phyloP scores from a whole-genome alignment of 1,139 yeast species.

The Casaregolazyma lundiana region DNA sequence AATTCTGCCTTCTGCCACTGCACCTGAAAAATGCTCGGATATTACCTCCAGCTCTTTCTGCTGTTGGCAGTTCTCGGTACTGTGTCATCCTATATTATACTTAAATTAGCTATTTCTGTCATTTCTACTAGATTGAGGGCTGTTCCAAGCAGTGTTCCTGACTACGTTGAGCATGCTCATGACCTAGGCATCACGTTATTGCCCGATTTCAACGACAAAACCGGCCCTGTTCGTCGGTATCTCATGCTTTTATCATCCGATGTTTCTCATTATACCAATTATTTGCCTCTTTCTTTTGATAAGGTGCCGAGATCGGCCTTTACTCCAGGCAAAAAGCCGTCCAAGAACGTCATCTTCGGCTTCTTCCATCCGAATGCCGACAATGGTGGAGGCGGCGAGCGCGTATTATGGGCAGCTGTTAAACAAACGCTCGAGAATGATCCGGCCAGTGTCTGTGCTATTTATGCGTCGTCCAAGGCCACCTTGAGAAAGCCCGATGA shows the following conservation, averaged over 20 bases:
- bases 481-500: conserved; percentile 32
- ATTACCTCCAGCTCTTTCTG: neutral
- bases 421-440: conserved; percentile 56
- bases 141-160: conserved; percentile 8
- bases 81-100: neutral
- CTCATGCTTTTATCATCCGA: conserved; percentile 46
- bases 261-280: conserved; percentile 44
- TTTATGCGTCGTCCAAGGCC: conserved; percentile 65
- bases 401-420: conserved; percentile 94
- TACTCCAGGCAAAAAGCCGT: conserved; percentile 22
- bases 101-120: neutral
- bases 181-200: conserved; percentile 26
- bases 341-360: conserved; percentile 50
- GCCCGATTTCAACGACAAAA: conserved; percentile 25
- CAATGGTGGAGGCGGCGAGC: conserved; percentile 98
- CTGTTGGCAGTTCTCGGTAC: neutral
- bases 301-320: conserved; percentile 22
- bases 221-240: conserved; percentile 47
- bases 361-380: conserved; percentile 95
- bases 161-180: conserved; percentile 26
- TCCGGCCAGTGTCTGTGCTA: conserved; percentile 53
- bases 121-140: neutral
- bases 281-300: conserved; percentile 18
- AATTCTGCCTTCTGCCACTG: no score
- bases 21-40: neutral